Evolutionary conservation across 257 asterid species (phyloP), one percentile per base, ranked within the genome.

Genomic region (Prunella vulgaris): DNA sequence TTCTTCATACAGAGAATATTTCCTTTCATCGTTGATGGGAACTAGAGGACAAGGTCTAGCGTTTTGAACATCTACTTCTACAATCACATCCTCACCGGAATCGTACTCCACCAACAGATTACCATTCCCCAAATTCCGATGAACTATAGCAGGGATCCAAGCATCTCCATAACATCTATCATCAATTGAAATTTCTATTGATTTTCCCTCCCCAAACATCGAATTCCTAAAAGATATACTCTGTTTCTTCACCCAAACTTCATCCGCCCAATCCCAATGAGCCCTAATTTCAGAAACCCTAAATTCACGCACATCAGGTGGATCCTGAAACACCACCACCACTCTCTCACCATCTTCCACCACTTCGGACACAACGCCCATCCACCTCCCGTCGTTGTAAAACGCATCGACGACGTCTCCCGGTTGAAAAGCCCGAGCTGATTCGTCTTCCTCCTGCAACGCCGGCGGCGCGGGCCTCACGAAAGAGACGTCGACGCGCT

Each of bases 31-130:
- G 68, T 78, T 73, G 22, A 87, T 71, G 66, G 35, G 64, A 4
- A 10, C 73, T 3, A 95, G 96, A 22, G 96, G 94, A 53, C 71
- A 73, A 61, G 98, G 98, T 15, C 96, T 85, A 49, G 88, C 74
- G 51, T 78, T 83, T 48, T 25, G 37, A 46, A 58, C 64, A 74
- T 79, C 88, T 15, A 86, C 72, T 4, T 70, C 70, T 54, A 37
- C 78, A 68, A 68, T 76, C 48, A 25, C 38, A 20, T 30, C 33
- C 46, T 28, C 68, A 17, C 68, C 72, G 38, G 54, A 56, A 1
- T 73, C 74, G 32, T 66, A 80, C 61, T 84, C 86, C 64, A 86
- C 95, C 73, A 72, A n/a, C 65, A 76, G 77, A 15, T 67, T 33
- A 51, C 83, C 90, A 60, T 81, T 70, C 17, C 76, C 85, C 61